phyloP scores from a whole-genome alignment of 352 stramenopile genomes.

The Detonula confervacea region DNA sequence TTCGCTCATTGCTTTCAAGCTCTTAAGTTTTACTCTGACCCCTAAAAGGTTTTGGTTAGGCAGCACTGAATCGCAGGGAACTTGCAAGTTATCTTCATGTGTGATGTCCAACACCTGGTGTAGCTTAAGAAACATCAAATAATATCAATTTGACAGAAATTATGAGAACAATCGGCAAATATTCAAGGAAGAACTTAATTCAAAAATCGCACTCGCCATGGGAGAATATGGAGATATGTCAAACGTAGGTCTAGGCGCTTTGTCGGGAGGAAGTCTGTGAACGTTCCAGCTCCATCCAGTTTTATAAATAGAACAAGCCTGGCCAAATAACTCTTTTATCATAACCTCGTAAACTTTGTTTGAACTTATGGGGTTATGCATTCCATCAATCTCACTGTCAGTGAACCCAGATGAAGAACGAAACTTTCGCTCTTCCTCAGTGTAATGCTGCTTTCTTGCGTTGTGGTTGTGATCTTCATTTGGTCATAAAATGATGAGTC shows the following conservation, averaged over 20 bases:
- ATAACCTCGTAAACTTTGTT: not conserved
- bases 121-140: constrained; percentile 1
- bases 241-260: not conserved
- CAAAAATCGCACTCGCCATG: not conserved
- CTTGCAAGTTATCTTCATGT: constrained; percentile 15
- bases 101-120: constrained; percentile 21
- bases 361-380: not conserved
- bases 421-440: not conserved
- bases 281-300: not conserved
- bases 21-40: constrained; percentile 23
- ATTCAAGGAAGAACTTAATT: too few relatives aligned
- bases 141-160: too few relatives aligned
- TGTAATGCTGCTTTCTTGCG: too few relatives aligned
- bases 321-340: not conserved
- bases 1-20: constrained; percentile 5
- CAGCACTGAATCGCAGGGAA: not conserved
- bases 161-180: too few relatives aligned
- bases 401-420: not conserved
- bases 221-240: not conserved
- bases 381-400: too few relatives aligned
- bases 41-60: constrained; percentile 19
- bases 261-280: not conserved
- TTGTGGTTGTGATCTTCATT: too few relatives aligned
- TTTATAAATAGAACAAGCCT: not conserved
- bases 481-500: too few relatives aligned